These are phyloP conservation scores for Exophiala calicioides DNA, from an alignment of 2,329 filamentous ascomycete species.

Conservation along the genomic window DNA sequence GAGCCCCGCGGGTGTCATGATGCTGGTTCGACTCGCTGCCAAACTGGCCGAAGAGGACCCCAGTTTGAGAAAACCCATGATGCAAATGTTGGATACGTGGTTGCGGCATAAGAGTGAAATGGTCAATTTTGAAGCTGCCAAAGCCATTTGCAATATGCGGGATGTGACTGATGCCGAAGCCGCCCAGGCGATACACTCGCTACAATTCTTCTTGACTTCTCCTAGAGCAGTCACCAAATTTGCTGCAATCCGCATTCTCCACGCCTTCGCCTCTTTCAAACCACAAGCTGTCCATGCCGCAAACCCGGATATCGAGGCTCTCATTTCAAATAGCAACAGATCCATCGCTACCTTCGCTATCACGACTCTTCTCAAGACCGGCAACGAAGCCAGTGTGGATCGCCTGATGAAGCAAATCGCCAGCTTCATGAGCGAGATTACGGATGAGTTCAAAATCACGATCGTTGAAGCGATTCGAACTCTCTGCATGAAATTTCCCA, in stretches of 20 bases:
- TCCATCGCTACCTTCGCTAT: constrained; percentile 98
- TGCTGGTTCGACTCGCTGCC: constrained; percentile 88
- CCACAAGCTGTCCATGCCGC: constrained; percentile 87
- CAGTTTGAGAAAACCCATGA: constrained; percentile 90
- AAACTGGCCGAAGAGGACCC: constrained; percentile 93
- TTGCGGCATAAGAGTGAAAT: constrained; percentile 98
- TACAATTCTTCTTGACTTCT: constrained; percentile 95
- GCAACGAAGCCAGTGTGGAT: constrained; percentile 95
- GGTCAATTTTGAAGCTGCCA: constrained; percentile 99
- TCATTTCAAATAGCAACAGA: constrained; percentile 95
- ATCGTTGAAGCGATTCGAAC: constrained; percentile 98
- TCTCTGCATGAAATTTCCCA: constrained; percentile 94
- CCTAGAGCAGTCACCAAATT: constrained; percentile 97
- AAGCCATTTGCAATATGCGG: constrained; percentile 93
- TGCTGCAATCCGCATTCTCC: constrained; percentile 90
- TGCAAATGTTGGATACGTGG: constrained; percentile 94
- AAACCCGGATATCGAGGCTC: constrained; percentile 94
- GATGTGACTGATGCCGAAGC: constrained; percentile 92
- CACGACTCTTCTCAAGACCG: constrained; percentile 95
- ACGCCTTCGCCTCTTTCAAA: constrained; percentile 96
- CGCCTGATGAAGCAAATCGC: constrained; percentile 98
- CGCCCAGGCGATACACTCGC: constrained; percentile 85
- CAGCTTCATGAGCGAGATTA: constrained; percentile 98
- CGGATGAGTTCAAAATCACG: constrained; percentile 99
- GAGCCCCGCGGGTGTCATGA: constrained; percentile 87